Evolutionary conservation across 208 protist genomes (phyloP).

Genomic region (Crithidia expoeki): DNA sequence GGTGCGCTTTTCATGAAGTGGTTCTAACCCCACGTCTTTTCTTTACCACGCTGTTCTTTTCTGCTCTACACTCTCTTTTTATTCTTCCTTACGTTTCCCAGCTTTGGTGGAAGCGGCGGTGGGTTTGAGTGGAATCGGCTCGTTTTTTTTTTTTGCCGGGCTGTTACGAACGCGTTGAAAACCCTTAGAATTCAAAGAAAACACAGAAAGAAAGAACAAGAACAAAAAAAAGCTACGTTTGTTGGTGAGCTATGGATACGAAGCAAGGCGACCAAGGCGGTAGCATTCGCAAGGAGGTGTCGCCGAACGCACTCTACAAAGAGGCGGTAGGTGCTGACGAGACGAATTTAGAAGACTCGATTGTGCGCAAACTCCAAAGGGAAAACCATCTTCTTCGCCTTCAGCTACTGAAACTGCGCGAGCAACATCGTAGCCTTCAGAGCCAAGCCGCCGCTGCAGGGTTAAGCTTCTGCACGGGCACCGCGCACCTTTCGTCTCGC

Average conservation of each 20-base stretch:
- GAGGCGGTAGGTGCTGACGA: background rate
- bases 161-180: too few relatives aligned
- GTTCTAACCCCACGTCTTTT: background rate
- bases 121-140: too few relatives aligned
- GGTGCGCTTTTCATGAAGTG: background rate
- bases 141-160: too few relatives aligned
- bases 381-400: constrained; percentile 62
- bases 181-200: too few relatives aligned
- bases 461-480: background rate
- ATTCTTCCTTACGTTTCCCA: background rate
- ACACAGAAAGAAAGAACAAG: too few relatives aligned
- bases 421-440: constrained; percentile 29
- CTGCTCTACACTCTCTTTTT: constrained; percentile 3
- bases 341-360: constrained; percentile 3
- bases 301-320: background rate
- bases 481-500: background rate
- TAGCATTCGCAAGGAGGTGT: background rate
- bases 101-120: too few relatives aligned
- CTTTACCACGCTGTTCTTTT: background rate
- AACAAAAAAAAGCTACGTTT: too few relatives aligned
- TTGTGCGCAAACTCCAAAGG: constrained; percentile 31
- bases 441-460: background rate
- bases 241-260: too few relatives aligned
- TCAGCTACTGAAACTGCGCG: constrained; percentile 50
- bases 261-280: too few relatives aligned